Evolutionary conservation across 1,284 basidiomycete species (phyloP).

Genomic region (Ceratobasidium sp.): DNA sequence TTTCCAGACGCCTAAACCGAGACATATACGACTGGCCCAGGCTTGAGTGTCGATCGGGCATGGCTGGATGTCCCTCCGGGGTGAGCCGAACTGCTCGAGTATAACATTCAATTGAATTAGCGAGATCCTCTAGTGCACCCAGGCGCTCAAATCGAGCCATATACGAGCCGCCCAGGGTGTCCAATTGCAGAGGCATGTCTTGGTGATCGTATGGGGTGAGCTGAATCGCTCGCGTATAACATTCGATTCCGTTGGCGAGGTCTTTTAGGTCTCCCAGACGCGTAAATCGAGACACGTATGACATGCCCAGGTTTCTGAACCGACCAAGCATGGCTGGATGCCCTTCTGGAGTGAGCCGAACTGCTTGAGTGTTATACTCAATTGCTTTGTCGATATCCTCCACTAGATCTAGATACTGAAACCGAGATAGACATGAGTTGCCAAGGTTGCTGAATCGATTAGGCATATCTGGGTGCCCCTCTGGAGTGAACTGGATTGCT

Average conservation of each 20-base stretch:
- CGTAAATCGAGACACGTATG: neutral
- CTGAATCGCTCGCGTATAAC: neutral
- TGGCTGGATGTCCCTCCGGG: neutral
- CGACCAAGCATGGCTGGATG: slow-evolving; percentile 7
- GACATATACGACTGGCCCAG: neutral
- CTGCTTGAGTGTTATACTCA: neutral
- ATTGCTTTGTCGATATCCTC: slow-evolving; percentile 16
- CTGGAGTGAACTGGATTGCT: neutral
- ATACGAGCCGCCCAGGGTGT: neutral
- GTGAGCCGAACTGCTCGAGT: neutral
- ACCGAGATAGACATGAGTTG: neutral
- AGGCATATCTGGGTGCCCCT: neutral
- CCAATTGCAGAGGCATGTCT: neutral
- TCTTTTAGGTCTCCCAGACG: neutral
- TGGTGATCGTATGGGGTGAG: neutral
- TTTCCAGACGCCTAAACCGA: slow-evolving; percentile 3
- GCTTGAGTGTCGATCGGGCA: too few species aligned
- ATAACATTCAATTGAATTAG: neutral
- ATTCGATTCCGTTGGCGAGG: neutral
- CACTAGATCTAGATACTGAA: neutral
- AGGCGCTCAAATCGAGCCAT: neutral
- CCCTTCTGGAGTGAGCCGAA: slow-evolving; percentile 9
- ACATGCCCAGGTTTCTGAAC: neutral
- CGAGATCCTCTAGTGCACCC: neutral
- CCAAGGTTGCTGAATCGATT: neutral